Base-by-base conservation (phyloP, 75 land plant species). In the Chamaecyparis obtusa region DNA sequence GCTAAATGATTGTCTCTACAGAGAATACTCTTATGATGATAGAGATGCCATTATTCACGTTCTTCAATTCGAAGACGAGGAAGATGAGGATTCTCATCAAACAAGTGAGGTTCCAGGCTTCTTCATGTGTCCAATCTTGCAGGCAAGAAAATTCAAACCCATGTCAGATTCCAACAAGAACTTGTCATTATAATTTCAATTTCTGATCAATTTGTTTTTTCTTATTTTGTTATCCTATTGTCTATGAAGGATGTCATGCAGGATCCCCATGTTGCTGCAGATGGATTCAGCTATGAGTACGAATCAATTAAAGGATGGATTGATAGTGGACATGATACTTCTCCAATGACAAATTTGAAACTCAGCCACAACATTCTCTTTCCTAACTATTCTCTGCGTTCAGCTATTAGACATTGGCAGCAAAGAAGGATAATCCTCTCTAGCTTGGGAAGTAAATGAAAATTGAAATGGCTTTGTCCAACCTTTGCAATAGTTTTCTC, bases 311-410 rank as follows among this genome's bases (percentile, higher is more conserved):
- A 64, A 76, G 55, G 41, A 39, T 90, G 90, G 90, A 78, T 90
- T n/a, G 87, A 83, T 19, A 60, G 74, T 19, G 90, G 83, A 43
- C 86, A 87, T 69, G 84, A 87, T 39, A 87, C 88, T 5, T 90
- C 90, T 27, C 90, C 90, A 30, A 87, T 90, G 90, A 90, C 90
- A 24, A 90, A 90, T 44, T 37, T 90, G 83, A 90, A 44, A 46
- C 86, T 90, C 9, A 36, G 44, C 11, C 90, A 90, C 84, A 71
- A 7, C 15, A 30, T 76, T 43, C 86, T 90, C 48, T 44, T 55
- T 16, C 90, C 90, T 19, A 90, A 90, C 60, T 84, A 67, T 85
- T 43, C 89, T 30, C 83, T 87, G 57, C 89, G 85, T 5, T 87
- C 89, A 60, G 89, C 89, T 9, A 90, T 90, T 56, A 43, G 46